These are phyloP conservation scores for Boletus rubropictus DNA, from an alignment of 768 basidiomycete species.

Conservation along the genomic window DNA sequence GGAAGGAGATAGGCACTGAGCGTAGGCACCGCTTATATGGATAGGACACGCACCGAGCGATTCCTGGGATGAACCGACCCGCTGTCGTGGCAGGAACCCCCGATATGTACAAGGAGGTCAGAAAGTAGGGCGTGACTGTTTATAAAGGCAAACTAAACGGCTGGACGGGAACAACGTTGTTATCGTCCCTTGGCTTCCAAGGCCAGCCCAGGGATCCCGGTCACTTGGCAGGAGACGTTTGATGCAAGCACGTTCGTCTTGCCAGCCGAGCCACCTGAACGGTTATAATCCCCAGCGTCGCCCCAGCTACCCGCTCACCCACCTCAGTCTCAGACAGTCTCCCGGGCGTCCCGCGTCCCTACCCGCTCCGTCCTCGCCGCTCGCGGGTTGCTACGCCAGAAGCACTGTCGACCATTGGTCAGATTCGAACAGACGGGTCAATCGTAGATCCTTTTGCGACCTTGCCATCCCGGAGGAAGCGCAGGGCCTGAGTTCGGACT, in stretches of 20 bases:
- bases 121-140: conserved; percentile 21
- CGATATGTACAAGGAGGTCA: conserved; percentile 26
- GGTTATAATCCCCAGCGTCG: conserved; percentile 19
- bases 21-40: conserved; percentile 10
- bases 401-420: conserved; percentile 3
- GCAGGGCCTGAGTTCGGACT: conserved; percentile 26
- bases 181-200: conserved; percentile 8
- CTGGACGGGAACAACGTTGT: conserved; percentile 7
- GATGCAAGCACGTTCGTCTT: conserved; percentile 35
- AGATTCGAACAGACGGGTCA: conserved; percentile 6
- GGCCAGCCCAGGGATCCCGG: conserved; percentile 10
- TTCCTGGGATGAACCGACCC: conserved; percentile 14
- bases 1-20: conserved; percentile 9
- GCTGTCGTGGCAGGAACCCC: conserved; percentile 14
- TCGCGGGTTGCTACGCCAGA: conserved; percentile 12
- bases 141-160: conserved; percentile 27
- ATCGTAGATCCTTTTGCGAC: conserved; percentile 25
- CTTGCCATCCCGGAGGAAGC: conserved; percentile 28
- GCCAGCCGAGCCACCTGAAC: conserved; percentile 15
- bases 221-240: conserved; percentile 7
- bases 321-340: conserved; percentile 4
- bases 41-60: conserved; percentile 19
- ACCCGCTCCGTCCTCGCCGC: conserved; percentile 18
- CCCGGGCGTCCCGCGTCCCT: conserved; percentile 4
- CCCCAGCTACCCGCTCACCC: conserved; percentile 13